Evolutionary conservation across 2,329 filamentous ascomycete species (phyloP), one percentile per base, ranked within the genome.

Genomic region (Microsporum ferrugineum): DNA sequence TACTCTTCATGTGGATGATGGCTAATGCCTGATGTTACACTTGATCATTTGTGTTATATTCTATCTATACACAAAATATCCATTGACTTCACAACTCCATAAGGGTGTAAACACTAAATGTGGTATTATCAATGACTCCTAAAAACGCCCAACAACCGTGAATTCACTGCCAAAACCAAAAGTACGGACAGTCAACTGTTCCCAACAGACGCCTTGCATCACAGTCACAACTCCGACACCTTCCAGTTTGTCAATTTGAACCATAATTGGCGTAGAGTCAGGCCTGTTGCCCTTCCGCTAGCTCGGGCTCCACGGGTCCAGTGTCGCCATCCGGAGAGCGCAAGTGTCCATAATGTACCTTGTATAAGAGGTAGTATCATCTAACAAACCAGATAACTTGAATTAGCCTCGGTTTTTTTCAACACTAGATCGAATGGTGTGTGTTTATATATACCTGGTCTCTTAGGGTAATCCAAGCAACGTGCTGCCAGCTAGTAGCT

Each of bases 211-310:
- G 10, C 10, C 34, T 10, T 10, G 34, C 34, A 14, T 33, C 36
- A 2, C 7, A 23, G n/a, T 66, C 61, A 63, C 36, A 60, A 29
- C 59, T 62, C 69, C 3, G 87, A 87, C 61, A 92, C 74, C 57
- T 81, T 80, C 94, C 94, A 97, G 69, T 95, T 90, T 71, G 97
- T 97, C 17, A 95, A 88, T 27, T 82, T 84, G 78, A 90, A 96
- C 92, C 94, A 99, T 94, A 92, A 97, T 66, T 91, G 81, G 68
- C 94, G 81, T 57, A 94, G 77, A 66, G 83, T 84, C 5, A 88
- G 89, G 27, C 94, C 94, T 14, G 88, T 77, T 31, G 84, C 86
- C 67, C 84, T 84, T 6, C 94, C 94, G 64, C 84, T 85, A 66
- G 96, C 80, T 70, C 86, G 85, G 12, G 89, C 86, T 62, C 82